Percentiles rank a stretch among this genome's conserved stretches.
phyloP scores from a whole-genome alignment of 768 basidiomycete genomes.

The Boletus rufocinnamomeus region DNA sequence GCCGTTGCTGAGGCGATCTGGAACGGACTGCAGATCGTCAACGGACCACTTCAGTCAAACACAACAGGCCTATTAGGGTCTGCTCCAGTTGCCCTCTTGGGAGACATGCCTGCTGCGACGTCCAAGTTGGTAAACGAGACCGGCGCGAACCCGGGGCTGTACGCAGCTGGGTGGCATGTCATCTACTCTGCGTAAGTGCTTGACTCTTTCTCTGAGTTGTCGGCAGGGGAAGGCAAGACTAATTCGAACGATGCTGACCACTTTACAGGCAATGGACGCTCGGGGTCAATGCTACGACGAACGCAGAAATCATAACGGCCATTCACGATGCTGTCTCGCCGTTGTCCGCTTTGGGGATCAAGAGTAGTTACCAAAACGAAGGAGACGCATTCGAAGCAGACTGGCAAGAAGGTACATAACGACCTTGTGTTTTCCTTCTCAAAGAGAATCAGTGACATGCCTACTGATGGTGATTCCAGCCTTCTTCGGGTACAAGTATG shows the following conservation, averaged over 20 bases:
- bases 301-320: slow-evolving; percentile 3
- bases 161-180: slow-evolving; percentile 18
- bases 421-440: background rate
- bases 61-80: background rate
- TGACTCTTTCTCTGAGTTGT: background rate
- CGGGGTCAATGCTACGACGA: background rate
- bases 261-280: slow-evolving; percentile 19
- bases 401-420: slow-evolving; percentile 20
- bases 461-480: slow-evolving; percentile 1
- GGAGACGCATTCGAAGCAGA: slow-evolving; percentile 19
- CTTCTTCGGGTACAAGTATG: slow-evolving; percentile 26
- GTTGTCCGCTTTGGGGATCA: slow-evolving; percentile 18
- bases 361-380: slow-evolving; percentile 28
- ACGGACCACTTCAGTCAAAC: background rate
- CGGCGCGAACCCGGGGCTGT: slow-evolving; percentile 21
- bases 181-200: slow-evolving; percentile 15
- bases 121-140: slow-evolving; percentile 9
- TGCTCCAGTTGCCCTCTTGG: background rate
- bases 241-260: background rate
- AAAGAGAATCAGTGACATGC: background rate
- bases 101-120: slow-evolving; percentile 11
- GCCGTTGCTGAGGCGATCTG: slow-evolving; percentile 21
- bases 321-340: slow-evolving; percentile 14
- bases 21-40: slow-evolving; percentile 19
- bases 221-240: too few relatives aligned